Evolutionary conservation across 257 asterid genomes (phyloP), one percentile per base, ranked within the genome.

Genomic region (Ehretia macrophylla): DNA sequence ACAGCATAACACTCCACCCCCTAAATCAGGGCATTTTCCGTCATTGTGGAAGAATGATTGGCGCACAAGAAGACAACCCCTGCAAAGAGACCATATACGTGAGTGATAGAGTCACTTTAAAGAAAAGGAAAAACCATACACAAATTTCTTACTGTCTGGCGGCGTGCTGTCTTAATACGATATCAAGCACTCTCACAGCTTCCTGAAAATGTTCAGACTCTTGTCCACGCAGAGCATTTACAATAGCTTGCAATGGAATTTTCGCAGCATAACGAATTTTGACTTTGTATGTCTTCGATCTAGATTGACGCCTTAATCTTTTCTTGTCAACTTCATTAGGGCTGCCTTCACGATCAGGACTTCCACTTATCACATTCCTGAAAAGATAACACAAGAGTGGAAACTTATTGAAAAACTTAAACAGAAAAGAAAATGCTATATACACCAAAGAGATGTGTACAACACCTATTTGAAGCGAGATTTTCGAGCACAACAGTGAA

Each of bases 41-140:
- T 82, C 77, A n/a, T 87, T 80, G 45, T 76, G 90, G 61, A 84
- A 87, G 47, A 80, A 82, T 0, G 90, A 82, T 18, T 87, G 94
- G 11, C 94, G 83, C 13, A 87, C 87, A 2, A 84, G 68, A 62
- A 87, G 87, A 77, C 96, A 87, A 6, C 94, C 96, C 81, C 96
- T 87, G 56, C 27, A 49, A 55, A 32, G 55, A 0, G 4, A 53
- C 17, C 22, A 32, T 62, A 10, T 11, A 42, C 8, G 8, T 52
- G 32, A 19, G 53, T 48, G 56, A 39, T 19, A 40, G 13, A 27
- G 21, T 60, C 17, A 62, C 55, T 67, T 21, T 45, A 38, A n/a
- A 51, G 18, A 61, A 23, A 27, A 6, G 12, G 42, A 18, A 20
- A 16, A 56, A 64, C 37, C 11, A 8, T 0, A 52, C n/a, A 11